phyloP scores from a whole-genome alignment of 257 asterid species.

The Nicotiana obtusifolia region DNA sequence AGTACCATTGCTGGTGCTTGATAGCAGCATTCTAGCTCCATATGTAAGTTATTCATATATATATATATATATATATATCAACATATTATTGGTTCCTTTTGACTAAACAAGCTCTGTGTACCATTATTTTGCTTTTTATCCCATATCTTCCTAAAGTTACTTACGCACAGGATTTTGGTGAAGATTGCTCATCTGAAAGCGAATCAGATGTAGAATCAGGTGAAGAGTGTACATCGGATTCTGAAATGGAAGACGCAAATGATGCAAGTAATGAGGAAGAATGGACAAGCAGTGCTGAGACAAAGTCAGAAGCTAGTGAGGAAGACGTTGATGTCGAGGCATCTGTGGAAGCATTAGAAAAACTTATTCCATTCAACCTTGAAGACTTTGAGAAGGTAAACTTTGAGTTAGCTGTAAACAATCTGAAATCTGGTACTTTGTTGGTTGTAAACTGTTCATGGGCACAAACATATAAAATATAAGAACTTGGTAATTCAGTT shows the following conservation, averaged over 20 bases:
- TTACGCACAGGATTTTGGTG: constrained; percentile 53
- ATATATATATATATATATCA: neutral
- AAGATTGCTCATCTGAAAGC: constrained; percentile 61
- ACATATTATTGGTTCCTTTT: neutral
- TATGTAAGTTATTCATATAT: constrained; percentile 47
- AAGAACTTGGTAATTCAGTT: neutral
- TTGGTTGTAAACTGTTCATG: neutral
- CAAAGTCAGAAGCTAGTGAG: constrained; percentile 64
- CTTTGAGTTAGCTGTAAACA: neutral
- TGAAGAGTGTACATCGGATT: constrained; percentile 60
- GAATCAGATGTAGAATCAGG: constrained; percentile 67
- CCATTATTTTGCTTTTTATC: neutral
- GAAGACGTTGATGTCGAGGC: constrained; percentile 61
- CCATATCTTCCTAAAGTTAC: neutral
- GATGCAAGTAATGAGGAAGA: constrained; percentile 75
- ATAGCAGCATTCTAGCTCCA: constrained; percentile 84
- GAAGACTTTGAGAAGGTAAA: constrained; percentile 87
- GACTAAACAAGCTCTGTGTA: neutral
- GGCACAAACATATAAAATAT: neutral
- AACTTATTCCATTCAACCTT: constrained; percentile 54
- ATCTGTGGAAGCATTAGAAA: constrained; percentile 69
- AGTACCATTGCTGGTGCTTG: constrained; percentile 87
- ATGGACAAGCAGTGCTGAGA: constrained; percentile 67
- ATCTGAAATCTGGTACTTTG: neutral
- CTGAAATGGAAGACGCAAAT: constrained; percentile 77